These are phyloP conservation scores for Vigna reflexopilosa DNA, from an alignment of 306 rosid species.

Conservation along the genomic window DNA sequence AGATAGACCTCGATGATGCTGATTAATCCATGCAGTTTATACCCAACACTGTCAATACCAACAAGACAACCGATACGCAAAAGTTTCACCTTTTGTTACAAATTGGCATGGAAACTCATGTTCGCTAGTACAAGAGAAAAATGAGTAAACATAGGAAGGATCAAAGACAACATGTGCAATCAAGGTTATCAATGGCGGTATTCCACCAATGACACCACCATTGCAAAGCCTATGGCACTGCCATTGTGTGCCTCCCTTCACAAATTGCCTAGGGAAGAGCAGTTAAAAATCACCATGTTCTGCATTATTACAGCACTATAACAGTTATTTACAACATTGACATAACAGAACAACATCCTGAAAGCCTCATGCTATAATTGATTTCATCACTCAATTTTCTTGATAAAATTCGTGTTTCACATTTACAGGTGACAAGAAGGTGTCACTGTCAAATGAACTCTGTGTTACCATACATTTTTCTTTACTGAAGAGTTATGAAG, in stretches of 20 bases:
- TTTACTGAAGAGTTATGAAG: background rate
- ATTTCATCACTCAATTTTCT: constrained; percentile 10
- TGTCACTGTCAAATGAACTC: background rate
- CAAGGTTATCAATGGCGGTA: too few relatives aligned
- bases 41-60: background rate
- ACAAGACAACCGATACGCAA: background rate
- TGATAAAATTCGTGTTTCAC: background rate
- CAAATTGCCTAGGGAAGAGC: too few relatives aligned
- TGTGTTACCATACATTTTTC: background rate
- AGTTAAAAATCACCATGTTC: too few relatives aligned
- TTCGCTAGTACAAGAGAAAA: background rate
- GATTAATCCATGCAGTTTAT: background rate
- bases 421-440: background rate
- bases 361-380: background rate
- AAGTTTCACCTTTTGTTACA: background rate
- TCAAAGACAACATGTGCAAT: background rate
- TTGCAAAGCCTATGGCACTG: too few relatives aligned
- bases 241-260: too few relatives aligned
- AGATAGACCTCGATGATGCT: background rate
- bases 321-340: background rate
- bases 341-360: background rate
- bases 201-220: too few relatives aligned
- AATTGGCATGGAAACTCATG: background rate
- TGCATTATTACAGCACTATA: too few relatives aligned
- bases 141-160: background rate